Evolutionary conservation across 768 basidiomycete genomes (phyloP), one percentile per base, ranked within the genome.

Genomic region (Leccinum rimulosum): DNA sequence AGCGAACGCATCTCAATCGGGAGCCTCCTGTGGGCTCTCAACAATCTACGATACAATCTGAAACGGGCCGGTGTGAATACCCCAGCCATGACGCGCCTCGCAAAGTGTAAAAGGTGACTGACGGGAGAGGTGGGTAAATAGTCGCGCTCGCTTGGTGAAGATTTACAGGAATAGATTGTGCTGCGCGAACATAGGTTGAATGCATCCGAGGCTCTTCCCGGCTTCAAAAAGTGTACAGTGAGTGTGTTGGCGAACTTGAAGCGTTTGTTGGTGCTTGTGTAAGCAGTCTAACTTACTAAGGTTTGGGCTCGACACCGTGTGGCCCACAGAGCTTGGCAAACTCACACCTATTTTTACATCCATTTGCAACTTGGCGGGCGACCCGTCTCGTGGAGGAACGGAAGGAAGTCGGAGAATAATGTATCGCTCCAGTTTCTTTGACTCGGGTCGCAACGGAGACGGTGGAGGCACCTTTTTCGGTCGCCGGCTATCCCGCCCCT

Each of bases 81-180:
- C 30, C n/a, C 36, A 56, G 35, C 19, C 28, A 43, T 43, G 40
- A 43, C 3, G 9, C 5, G 33, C 22, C 28, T 36, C 28, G 30
- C 28, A 54, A 10, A 33, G 48, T 10, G n/a, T 31, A 25, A 38
- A 48, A 40, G 45, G 15, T 45, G 45, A 60, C 86, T 58, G 71
- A 93, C 92, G 92, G 91, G 64, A 89, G 79, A 38, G 93, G 91
- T n/a, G 91, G 92, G 33, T 91, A 81, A 25, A 95, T 78, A 17
- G 86, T 77, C 12, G 85, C 80, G 56, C 86, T 88, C 1, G 87
- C 81, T 69, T 86, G 83, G 19, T 73, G 75, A 4, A 91, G 71
- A 50, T 84, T 85, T 56, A 90, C 65, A 36, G 86, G 83, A 0
- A 86, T 73, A 15, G 85, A 86, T 27, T 65, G 65, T 45, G 71